These are phyloP conservation scores for Aspergillus haitiensis DNA, from an alignment of 495 filamentous ascomycete genomes.

Conservation along the genomic window DNA sequence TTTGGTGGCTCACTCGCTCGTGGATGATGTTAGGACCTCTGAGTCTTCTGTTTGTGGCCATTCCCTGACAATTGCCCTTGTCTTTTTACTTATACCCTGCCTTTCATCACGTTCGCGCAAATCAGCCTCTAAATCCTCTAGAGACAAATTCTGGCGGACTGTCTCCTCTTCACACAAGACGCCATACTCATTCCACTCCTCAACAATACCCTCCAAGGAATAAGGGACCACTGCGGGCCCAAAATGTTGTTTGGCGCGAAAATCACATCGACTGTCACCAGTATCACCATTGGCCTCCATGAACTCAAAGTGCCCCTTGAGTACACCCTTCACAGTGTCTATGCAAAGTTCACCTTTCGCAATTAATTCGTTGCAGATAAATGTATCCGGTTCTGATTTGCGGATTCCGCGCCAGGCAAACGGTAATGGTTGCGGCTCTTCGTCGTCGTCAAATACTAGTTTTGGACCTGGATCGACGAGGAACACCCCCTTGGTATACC, in stretches of 20 bases:
- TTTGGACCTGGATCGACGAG: slow-evolving; percentile 15
- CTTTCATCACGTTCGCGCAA: slow-evolving; percentile 1
- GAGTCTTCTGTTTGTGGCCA: too few relatives aligned
- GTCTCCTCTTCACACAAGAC: neutral
- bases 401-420: slow-evolving; percentile 11
- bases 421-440: slow-evolving; percentile 4
- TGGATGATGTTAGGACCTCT: too few relatives aligned
- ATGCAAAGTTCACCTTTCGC: slow-evolving; percentile 14
- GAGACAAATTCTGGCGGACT: slow-evolving; percentile 6
- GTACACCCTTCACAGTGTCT: neutral
- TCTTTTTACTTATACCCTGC: neutral
- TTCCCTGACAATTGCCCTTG: too few relatives aligned
- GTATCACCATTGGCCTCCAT: slow-evolving; percentile 4
- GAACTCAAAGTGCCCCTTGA: slow-evolving; percentile 12
- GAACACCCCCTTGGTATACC: slow-evolving; percentile 7
- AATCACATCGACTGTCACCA: neutral
- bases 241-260: slow-evolving; percentile 4
- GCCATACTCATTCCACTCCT: slow-evolving; percentile 14
- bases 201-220: slow-evolving; percentile 10
- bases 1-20: too few relatives aligned
- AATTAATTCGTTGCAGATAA: neutral
- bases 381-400: neutral
- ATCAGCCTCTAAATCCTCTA: neutral
- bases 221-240: slow-evolving; percentile 9
- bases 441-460: neutral